Percentiles rank a stretch among this genome's conserved stretches.
Conservation (phyloP, 192 early-diverging fungal species). For the Mortierella claussenii region DNA sequence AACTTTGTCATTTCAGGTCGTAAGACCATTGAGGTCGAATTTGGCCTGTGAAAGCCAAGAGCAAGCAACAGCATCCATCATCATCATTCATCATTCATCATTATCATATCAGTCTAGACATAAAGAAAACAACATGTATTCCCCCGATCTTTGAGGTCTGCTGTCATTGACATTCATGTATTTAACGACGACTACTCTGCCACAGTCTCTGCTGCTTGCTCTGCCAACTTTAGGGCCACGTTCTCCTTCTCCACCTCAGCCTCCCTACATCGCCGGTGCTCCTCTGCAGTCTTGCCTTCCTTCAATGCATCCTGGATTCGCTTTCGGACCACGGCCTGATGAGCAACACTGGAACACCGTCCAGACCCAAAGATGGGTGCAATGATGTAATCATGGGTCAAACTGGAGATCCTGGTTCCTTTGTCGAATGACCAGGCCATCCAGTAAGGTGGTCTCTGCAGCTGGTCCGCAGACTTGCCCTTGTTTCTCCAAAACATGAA, state of each 20-base stretch:
- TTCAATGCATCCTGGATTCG: constrained; percentile 6
- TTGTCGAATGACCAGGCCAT: constrained; percentile 30
- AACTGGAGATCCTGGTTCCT: constrained; percentile 4
- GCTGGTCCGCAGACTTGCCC: constrained; percentile 19
- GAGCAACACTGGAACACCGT: constrained; percentile 13
- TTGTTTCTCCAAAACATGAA: constrained; percentile 12
- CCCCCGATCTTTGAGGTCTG: too few species aligned
- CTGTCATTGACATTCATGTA: too few species aligned
- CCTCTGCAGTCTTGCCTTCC: background rate
- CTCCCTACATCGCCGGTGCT: constrained; percentile 1
- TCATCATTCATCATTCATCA: too few species aligned
- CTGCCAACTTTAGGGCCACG: constrained; percentile 2
- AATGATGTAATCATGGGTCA: constrained; percentile 14
- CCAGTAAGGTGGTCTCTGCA: constrained; percentile 27
- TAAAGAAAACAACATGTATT: too few species aligned
- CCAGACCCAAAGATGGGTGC: constrained; percentile 35
- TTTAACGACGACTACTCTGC: too few species aligned
- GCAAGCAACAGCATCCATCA: too few species aligned
- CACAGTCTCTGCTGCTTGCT: constrained; percentile 10
- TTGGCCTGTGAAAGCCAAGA: constrained; percentile 39
- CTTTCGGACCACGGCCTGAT: constrained; percentile 14
- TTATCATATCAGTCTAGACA: too few species aligned
- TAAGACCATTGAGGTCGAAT: constrained; percentile 39
- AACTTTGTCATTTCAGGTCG: constrained; percentile 47
- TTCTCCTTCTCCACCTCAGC: constrained; percentile 8